These are phyloP conservation scores for Zalaria obscura DNA, from an alignment of 2,329 filamentous ascomycete genomes.

Conservation along the genomic window DNA sequence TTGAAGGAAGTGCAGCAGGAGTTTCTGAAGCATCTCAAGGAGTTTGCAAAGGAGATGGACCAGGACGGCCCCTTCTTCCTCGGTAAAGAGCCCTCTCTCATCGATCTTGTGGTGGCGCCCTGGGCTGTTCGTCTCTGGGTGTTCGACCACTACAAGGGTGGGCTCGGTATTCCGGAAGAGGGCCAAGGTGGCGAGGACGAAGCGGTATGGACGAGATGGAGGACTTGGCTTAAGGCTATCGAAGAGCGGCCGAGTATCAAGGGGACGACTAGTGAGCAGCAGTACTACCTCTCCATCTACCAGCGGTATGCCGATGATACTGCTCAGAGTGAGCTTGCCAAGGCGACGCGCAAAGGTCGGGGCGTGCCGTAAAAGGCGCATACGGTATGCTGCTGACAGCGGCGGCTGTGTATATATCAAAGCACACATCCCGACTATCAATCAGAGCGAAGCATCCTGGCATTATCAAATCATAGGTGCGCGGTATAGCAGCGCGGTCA, in stretches of 20 bases:
- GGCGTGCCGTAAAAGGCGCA: constrained; percentile 40
- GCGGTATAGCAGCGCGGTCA: no score
- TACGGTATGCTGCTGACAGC: no score
- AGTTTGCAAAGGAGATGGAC: constrained; percentile 50
- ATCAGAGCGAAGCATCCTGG: no score
- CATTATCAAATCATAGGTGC: no score
- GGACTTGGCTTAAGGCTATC: constrained; percentile 48
- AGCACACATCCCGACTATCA: no score
- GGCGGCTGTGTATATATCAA: no score
- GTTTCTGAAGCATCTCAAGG: constrained; percentile 44
- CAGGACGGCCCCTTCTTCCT: constrained; percentile 51
- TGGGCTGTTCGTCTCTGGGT: constrained; percentile 59
- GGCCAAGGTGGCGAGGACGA: constrained; percentile 40
- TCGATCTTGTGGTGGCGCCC: constrained; percentile 58
- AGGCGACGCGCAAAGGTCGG: constrained; percentile 41
- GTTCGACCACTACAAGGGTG: constrained; percentile 60
- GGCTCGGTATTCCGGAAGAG: constrained; percentile 33
- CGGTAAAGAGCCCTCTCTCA: constrained; percentile 47
- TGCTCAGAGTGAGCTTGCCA: constrained; percentile 33
- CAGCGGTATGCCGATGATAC: constrained; percentile 32
- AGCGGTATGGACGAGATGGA: constrained; percentile 49
- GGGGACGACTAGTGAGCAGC: constrained; percentile 53
- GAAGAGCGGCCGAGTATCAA: constrained; percentile 46
- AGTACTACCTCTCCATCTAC: constrained; percentile 56
- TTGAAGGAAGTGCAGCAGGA: constrained; percentile 40